Percentiles rank a stretch among this genome's conserved stretches.
Evolutionary conservation across 139 green algal genomes (phyloP).

Genomic region (Yamagishiella unicocca): DNA sequence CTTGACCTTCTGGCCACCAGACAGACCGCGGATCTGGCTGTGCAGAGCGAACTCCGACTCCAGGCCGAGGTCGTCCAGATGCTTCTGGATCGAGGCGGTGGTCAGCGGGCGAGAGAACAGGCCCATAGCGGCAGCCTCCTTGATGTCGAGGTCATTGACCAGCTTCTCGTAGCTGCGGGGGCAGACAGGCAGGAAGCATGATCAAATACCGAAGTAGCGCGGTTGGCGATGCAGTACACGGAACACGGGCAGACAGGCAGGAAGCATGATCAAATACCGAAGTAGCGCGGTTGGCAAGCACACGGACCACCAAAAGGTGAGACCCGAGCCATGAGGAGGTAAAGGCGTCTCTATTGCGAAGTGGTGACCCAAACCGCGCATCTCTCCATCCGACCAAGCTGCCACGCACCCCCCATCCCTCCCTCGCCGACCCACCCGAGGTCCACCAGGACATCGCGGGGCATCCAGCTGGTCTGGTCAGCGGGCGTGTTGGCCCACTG

Average conservation of each 20-base stretch:
- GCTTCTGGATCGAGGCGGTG: conserved; percentile 86
- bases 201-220: too few relatives aligned
- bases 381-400: too few relatives aligned
- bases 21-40: conserved; percentile 87
- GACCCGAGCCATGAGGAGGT: too few relatives aligned
- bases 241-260: too few relatives aligned
- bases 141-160: conserved; percentile 90
- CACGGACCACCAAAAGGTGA: too few relatives aligned
- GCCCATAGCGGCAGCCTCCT: conserved; percentile 88
- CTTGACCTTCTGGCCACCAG: conserved; percentile 90
- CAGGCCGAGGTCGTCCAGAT: conserved; percentile 91
- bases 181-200: too few relatives aligned
- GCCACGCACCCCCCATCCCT: not conserved
- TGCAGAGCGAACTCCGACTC: conserved; percentile 93
- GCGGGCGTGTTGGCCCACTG: conserved; percentile 62
- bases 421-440: conserved; percentile 13
- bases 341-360: too few relatives aligned
- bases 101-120: conserved; percentile 91
- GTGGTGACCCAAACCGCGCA: too few relatives aligned
- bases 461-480: conserved; percentile 79
- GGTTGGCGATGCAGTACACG: too few relatives aligned
- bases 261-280: too few relatives aligned
- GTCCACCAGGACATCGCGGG: conserved; percentile 65
- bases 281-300: too few relatives aligned
- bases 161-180: conserved; percentile 82